Evolutionary conservation across 2,329 filamentous ascomycete species (phyloP).

Genomic region (Cladosporium sp.): DNA sequence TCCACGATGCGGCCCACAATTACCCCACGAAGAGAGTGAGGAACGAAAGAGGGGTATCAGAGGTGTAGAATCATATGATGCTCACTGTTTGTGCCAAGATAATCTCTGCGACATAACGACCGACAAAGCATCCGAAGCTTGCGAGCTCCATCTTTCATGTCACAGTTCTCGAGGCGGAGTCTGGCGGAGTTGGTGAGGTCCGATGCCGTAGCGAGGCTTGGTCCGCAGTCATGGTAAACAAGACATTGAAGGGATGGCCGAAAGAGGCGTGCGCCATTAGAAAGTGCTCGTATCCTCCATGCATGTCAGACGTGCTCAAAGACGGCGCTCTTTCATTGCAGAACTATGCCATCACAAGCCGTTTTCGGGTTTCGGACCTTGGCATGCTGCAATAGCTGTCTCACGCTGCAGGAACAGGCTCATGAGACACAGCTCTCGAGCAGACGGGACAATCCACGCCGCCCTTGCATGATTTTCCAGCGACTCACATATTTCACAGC

Average conservation of each 20-base stretch:
- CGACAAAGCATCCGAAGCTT: slow-evolving; percentile 7
- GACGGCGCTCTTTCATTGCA: background rate
- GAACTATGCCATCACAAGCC: background rate
- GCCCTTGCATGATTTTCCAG: background rate
- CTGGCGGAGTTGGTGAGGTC: background rate
- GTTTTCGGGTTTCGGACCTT: background rate
- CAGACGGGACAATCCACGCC: background rate
- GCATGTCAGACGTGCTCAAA: slow-evolving; percentile 1
- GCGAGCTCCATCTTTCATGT: background rate
- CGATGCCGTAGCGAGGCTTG: background rate
- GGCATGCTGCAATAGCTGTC: background rate
- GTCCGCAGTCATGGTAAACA: background rate
- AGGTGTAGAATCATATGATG: background rate
- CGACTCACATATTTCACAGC: background rate
- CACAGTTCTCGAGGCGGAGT: background rate
- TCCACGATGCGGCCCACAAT: slow-evolving; percentile 2
- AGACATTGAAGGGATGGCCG: background rate
- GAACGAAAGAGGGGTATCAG: slow-evolving; percentile 2
- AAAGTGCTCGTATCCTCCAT: background rate
- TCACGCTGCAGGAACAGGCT: background rate
- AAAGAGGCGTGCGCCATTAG: background rate
- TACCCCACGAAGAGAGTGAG: slow-evolving; percentile 9
- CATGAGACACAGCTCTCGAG: background rate
- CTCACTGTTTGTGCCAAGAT: slow-evolving; percentile 1
- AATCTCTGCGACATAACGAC: background rate